Evolutionary conservation across 345 rosid genomes (phyloP).

Genomic region (Eucalyptus lansdowneana): DNA sequence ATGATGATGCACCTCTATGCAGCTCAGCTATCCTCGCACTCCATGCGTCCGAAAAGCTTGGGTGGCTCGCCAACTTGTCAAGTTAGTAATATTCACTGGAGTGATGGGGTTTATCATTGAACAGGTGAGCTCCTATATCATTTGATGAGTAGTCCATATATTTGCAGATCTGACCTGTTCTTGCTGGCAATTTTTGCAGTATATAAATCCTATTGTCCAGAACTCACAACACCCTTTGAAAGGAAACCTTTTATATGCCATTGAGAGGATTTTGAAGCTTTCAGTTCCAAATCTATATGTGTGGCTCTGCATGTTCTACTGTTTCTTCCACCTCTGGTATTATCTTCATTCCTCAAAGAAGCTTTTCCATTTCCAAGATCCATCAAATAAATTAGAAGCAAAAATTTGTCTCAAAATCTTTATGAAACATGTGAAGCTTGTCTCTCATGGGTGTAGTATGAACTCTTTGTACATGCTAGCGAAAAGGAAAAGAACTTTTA

Average conservation of each 20-base stretch:
- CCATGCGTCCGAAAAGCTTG: conserved; percentile 68
- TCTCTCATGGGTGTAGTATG: background rate
- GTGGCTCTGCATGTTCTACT: conserved; percentile 99
- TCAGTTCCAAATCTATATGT: conserved; percentile 91
- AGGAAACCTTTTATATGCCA: conserved; percentile 69
- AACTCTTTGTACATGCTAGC: background rate
- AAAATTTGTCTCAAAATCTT: background rate
- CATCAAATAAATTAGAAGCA: background rate
- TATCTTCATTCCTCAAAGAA: background rate
- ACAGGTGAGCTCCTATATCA: conserved; percentile 37
- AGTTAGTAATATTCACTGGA: conserved; percentile 81
- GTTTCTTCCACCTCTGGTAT: conserved; percentile 95
- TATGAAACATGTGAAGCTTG: background rate
- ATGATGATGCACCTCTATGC: background rate
- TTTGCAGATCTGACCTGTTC: background rate
- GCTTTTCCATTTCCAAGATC: background rate
- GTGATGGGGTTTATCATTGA: conserved; percentile 95
- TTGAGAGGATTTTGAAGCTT: conserved; percentile 95
- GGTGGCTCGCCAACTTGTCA: conserved; percentile 82
- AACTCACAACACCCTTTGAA: conserved; percentile 95
- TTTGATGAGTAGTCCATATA: background rate
- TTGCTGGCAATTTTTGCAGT: conserved; percentile 45
- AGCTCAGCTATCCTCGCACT: conserved; percentile 88
- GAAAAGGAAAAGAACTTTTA: background rate
- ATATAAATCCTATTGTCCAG: conserved; percentile 90